Evolutionary conservation across 345 rosid species (phyloP).

Genomic region (Melastoma malabathricum): DNA sequence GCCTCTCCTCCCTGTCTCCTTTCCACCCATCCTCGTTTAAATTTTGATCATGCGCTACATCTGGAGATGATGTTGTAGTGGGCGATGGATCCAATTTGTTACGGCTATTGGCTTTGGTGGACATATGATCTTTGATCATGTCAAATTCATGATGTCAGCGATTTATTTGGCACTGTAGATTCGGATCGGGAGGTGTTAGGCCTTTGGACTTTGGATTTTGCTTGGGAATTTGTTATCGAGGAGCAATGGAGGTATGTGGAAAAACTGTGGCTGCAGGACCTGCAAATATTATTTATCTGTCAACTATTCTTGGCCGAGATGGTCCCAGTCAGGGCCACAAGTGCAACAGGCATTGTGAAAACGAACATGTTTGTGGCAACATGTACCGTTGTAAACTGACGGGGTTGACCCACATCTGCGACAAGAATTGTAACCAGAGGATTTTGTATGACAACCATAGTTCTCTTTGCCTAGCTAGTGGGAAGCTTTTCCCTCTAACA

Average conservation of each 20-base stretch:
- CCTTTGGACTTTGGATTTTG: slow-evolving; percentile 1
- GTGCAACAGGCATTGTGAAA: slow-evolving; percentile 87
- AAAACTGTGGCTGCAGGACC: slow-evolving; percentile 50
- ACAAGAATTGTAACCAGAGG: slow-evolving; percentile 98
- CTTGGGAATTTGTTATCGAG: slow-evolving; percentile 1
- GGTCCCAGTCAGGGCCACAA: slow-evolving; percentile 64
- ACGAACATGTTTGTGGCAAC: slow-evolving; percentile 79
- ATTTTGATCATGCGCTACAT: too few relatives aligned
- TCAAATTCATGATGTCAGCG: background rate
- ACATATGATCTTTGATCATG: too few relatives aligned
- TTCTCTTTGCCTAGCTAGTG: slow-evolving; percentile 84
- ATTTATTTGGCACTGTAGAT: slow-evolving; percentile 22
- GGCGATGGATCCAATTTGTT: too few relatives aligned
- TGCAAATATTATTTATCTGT: slow-evolving; percentile 77
- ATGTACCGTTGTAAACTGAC: slow-evolving; percentile 92
- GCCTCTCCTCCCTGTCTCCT: too few relatives aligned
- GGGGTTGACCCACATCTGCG: slow-evolving; percentile 88
- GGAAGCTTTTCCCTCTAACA: slow-evolving; percentile 66
- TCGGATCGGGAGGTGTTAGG: background rate
- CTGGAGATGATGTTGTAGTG: too few relatives aligned
- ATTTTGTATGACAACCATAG: slow-evolving; percentile 91
- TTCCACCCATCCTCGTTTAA: too few relatives aligned
- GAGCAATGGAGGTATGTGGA: slow-evolving; percentile 72
- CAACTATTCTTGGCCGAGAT: slow-evolving; percentile 76
- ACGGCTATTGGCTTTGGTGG: too few relatives aligned